Evolutionary conservation across 1,284 basidiomycete genomes (phyloP).

Genomic region (Rhodotorula sp.): DNA sequence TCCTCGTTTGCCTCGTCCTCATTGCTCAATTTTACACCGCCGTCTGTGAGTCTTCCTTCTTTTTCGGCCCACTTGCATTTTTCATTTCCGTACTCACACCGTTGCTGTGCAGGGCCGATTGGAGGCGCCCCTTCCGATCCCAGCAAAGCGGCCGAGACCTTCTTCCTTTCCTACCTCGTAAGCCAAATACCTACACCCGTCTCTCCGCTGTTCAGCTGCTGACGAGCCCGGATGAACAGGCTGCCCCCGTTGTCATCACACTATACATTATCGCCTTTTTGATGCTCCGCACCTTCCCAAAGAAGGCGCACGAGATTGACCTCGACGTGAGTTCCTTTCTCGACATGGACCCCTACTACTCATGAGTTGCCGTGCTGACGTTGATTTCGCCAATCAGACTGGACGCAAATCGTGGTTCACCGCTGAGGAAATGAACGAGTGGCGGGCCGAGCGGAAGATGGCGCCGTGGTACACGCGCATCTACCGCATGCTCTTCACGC

Average conservation of each 20-base stretch:
- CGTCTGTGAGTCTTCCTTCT: too few relatives aligned
- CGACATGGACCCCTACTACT: background rate
- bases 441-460: constrained; percentile 45
- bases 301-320: constrained; percentile 50
- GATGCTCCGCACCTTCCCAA: constrained; percentile 49
- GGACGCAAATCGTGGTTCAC: constrained; percentile 53
- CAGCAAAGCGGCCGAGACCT: constrained; percentile 47
- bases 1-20: constrained; percentile 45
- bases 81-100: constrained; percentile 14
- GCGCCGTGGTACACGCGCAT: constrained; percentile 47
- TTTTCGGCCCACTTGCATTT: background rate
- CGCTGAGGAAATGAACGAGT: constrained; percentile 48
- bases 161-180: constrained; percentile 55
- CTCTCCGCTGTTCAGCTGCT: background rate
- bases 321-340: constrained; percentile 44
- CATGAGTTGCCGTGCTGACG: too few relatives aligned
- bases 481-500: constrained; percentile 49
- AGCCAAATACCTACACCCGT: background rate
- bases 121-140: constrained; percentile 36
- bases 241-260: constrained; percentile 44
- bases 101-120: constrained; percentile 46
- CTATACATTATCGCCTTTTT: constrained; percentile 49
- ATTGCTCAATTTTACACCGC: constrained; percentile 50
- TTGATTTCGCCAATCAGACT: constrained; percentile 32
- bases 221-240: background rate